Conservation (phyloP, 1,139 yeast species). For the Candida frijolesensis region DNA sequence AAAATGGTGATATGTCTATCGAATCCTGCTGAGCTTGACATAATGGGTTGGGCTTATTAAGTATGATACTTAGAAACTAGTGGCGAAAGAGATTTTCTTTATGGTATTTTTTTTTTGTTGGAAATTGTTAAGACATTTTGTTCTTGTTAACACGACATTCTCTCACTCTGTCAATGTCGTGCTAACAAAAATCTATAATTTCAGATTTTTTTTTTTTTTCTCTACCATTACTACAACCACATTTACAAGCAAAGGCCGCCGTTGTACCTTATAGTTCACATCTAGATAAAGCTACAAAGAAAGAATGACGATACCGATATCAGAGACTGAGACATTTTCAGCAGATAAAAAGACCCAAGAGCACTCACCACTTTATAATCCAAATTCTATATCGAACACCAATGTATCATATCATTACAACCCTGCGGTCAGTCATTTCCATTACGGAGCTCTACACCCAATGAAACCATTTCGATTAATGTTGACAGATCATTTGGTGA, state of each 20-base stretch:
- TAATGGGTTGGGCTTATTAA: neutral
- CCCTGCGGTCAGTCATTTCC: slow-evolving; percentile 79
- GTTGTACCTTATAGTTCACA: too few relatives aligned
- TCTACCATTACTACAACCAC: too few relatives aligned
- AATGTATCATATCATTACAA: slow-evolving; percentile 88
- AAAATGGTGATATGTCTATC: slow-evolving; percentile 98
- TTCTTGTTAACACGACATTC: too few relatives aligned
- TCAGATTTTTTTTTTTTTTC: too few relatives aligned
- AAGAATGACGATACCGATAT: slow-evolving; percentile 19
- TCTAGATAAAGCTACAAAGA: too few relatives aligned
- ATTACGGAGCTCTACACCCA: slow-evolving; percentile 91
- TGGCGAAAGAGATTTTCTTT: slow-evolving; percentile 8
- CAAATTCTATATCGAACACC: slow-evolving; percentile 34
- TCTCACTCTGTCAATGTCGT: too few relatives aligned
- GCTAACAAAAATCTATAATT: too few relatives aligned
- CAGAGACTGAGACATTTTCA: slow-evolving; percentile 39
- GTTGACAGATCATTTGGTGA: slow-evolving; percentile 90
- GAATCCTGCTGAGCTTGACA: slow-evolving; percentile 78
- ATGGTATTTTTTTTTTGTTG: neutral
- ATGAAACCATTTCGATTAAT: slow-evolving; percentile 97
- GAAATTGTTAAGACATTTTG: too few relatives aligned
- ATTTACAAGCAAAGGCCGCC: too few relatives aligned
- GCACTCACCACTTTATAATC: slow-evolving; percentile 62
- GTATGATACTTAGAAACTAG: neutral
- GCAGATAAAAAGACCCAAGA: slow-evolving; percentile 59